These are phyloP conservation scores for Suhomyces sp. DNA, from an alignment of 805 yeast species.

Conservation along the genomic window DNA sequence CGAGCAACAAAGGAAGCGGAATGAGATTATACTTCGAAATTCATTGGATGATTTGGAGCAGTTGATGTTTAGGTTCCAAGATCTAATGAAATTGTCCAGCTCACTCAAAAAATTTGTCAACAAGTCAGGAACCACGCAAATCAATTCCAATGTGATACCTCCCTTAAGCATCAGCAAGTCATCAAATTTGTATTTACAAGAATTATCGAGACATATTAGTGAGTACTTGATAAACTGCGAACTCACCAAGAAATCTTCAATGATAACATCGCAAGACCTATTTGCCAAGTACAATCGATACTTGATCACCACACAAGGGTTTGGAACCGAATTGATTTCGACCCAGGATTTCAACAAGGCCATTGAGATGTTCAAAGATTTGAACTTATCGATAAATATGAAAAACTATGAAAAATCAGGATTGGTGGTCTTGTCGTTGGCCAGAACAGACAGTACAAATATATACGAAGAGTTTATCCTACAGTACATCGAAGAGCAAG, in stretches of 20 bases:
- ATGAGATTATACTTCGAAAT: constrained; percentile 57
- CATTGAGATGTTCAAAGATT: constrained; percentile 49
- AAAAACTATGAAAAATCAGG: constrained; percentile 33
- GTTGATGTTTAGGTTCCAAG: constrained; percentile 74
- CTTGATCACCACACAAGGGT: constrained; percentile 34
- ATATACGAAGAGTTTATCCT: constrained; percentile 29
- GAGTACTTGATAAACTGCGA: constrained; percentile 52
- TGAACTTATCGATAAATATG: constrained; percentile 56
- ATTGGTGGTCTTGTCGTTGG: constrained; percentile 27
- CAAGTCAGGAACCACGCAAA: background rate
- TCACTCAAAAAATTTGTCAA: constrained; percentile 27
- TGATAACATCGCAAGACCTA: constrained; percentile 41
- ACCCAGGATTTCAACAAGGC: constrained; percentile 68
- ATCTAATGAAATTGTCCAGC: constrained; percentile 57
- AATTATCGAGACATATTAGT: constrained; percentile 73
- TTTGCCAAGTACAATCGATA: constrained; percentile 42
- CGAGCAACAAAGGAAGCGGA: constrained; percentile 52
- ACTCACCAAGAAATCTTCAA: constrained; percentile 30
- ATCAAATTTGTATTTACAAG: constrained; percentile 50
- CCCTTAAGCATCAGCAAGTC: constrained; percentile 35
- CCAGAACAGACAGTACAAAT: constrained; percentile 15
- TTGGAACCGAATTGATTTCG: constrained; percentile 62
- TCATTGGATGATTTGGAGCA: constrained; percentile 77
- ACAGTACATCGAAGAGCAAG: constrained; percentile 21
- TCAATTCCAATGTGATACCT: constrained; percentile 16